Evolutionary conservation across 2,329 filamentous ascomycete genomes (phyloP).

Genomic region (Cytospora piceae): DNA sequence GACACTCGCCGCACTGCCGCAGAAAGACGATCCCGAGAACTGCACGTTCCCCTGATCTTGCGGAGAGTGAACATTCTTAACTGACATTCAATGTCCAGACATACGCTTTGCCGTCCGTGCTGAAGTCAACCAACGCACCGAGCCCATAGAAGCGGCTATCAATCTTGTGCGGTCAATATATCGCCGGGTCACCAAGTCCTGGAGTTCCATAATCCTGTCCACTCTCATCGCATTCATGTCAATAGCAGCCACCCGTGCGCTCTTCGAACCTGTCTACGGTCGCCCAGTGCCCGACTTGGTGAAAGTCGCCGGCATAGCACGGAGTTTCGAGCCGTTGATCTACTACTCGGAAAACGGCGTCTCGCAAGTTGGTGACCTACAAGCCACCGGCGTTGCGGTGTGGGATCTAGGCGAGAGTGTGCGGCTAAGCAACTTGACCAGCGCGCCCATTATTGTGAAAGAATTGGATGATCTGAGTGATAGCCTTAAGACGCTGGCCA

Average conservation of each 20-base stretch:
- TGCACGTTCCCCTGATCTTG: slow-evolving; percentile 46
- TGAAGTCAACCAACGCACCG: slow-evolving; percentile 84
- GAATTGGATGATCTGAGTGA: slow-evolving; percentile 86
- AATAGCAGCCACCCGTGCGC: slow-evolving; percentile 64
- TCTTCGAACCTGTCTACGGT: slow-evolving; percentile 69
- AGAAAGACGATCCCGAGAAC: slow-evolving; percentile 49
- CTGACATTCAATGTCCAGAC: slow-evolving; percentile 55
- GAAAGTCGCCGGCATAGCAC: slow-evolving; percentile 86
- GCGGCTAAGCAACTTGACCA: slow-evolving; percentile 86
- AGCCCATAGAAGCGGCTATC: slow-evolving; percentile 77
- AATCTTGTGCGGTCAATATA: slow-evolving; percentile 65
- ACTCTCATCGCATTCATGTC: slow-evolving; percentile 65
- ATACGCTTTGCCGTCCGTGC: slow-evolving; percentile 86
- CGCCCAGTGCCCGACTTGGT: slow-evolving; percentile 81
- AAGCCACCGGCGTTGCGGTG: slow-evolving; percentile 89
- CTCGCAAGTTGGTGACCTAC: slow-evolving; percentile 82
- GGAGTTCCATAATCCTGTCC: slow-evolving; percentile 67
- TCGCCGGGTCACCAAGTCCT: slow-evolving; percentile 67
- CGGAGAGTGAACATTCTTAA: slow-evolving; percentile 23
- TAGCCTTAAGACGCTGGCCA: slow-evolving; percentile 78
- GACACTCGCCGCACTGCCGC: slow-evolving; percentile 38
- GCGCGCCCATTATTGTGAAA: slow-evolving; percentile 80
- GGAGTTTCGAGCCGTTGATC: slow-evolving; percentile 90
- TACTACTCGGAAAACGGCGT: slow-evolving; percentile 92
- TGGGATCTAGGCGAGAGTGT: slow-evolving; percentile 95